phyloP scores from a whole-genome alignment of 2,329 filamentous ascomycete species.

The Pseudocercospora macadamiae region DNA sequence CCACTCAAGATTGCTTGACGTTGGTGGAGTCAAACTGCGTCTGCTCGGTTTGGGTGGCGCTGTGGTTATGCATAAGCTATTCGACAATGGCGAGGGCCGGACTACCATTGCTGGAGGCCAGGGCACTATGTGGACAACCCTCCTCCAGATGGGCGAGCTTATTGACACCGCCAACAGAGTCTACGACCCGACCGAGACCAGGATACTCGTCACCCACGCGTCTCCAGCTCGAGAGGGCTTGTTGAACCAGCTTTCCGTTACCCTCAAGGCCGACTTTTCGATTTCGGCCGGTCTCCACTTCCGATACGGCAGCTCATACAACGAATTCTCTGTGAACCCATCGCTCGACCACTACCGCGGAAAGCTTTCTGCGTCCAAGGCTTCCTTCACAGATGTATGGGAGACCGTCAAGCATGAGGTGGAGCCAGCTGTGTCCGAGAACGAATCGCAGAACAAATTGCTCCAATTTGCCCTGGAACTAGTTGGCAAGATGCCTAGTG shows the following conservation, averaged over 20 bases:
- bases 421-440: conserved; percentile 89
- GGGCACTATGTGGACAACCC: conserved; percentile 99
- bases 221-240: conserved; percentile 96
- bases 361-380: conserved; percentile 96
- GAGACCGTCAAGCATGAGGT: conserved; percentile 97
- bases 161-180: conserved; percentile 98
- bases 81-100: conserved; percentile 96
- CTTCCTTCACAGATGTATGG: conserved; percentile 99
- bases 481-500: conserved; percentile 96
- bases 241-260: conserved; percentile 95
- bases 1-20: conserved; percentile 89
- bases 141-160: conserved; percentile 96
- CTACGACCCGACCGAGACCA: conserved; percentile 96
- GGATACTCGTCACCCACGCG: conserved; percentile 94
- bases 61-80: conserved; percentile 99
- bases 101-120: conserved; percentile 98
- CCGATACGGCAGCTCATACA: conserved; percentile 98
- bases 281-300: conserved; percentile 97
- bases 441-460: conserved; percentile 90
- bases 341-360: conserved; percentile 97
- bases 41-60: conserved; percentile 91
- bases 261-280: conserved; percentile 96
- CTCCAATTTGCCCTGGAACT: conserved; percentile 88
- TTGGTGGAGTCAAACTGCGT: conserved; percentile 93
- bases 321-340: conserved; percentile 98